Evolutionary conservation across 176 grass and related monocot species (phyloP), one percentile per base, ranked within the genome.

Genomic region (Canna indica): DNA sequence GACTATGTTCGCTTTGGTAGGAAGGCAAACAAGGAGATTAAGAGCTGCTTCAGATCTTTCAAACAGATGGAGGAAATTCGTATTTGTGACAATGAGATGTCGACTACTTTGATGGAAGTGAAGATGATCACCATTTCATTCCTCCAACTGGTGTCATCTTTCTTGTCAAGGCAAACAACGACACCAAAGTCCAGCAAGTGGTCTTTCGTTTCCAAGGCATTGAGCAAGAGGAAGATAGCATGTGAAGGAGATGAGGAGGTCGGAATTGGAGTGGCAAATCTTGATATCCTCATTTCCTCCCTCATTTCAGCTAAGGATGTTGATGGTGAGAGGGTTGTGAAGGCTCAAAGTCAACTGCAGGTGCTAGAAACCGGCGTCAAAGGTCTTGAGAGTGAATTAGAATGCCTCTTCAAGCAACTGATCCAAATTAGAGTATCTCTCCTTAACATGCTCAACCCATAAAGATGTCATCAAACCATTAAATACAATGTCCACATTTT

Each of bases 321-420:
- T 8, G 71, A 74, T 42, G 71, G 13, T 4, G 53, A 29, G 26
- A 74, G 12, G 10, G 14, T 9, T 17, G 20, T 27, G 12, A 44
- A 36, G 22, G 71, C 26, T 14, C 54, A 74, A 44, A 60, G 75
- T n/a, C 73, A 76, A 25, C 39, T 82, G 42, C 9, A 68, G 44
- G n/a, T 1, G 16, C 27, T 80, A 36, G 77, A 83, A 73, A 22
- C 65, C 42, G 44, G 72, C 70, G 80, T 80, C 57, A 24, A 10
- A 56, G 38, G 68, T 62, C 69, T 77, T 10, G 69, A 77, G 36
- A 39, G 28, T n/a, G 32, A 45, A 80, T 39, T 77, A 25, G 69
- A 61, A 11, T 73, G 35, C 75, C 42, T 80, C 73, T 87, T 77
- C 69, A 77, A 56, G 73, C 82, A 25, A 35, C 28, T 80, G 63